Base-by-base conservation (phyloP, 768 basidiomycete genomes). In the Russula abietina region DNA sequence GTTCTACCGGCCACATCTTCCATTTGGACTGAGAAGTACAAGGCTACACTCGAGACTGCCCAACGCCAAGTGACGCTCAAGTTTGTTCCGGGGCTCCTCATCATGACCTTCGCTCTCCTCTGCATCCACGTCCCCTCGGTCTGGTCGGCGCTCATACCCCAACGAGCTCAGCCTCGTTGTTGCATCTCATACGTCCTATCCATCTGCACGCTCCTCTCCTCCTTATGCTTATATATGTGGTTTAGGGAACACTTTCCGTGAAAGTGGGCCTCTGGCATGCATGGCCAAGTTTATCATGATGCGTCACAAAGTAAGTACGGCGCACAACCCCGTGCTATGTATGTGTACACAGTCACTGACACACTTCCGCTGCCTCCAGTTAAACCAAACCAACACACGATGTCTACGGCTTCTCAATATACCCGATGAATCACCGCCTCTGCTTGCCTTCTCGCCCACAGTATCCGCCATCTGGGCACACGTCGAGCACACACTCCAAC, bases 221-320 rank as follows among this genome's bases (percentile, higher is more conserved):
- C 5, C 14, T 7, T 4, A n/a, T 11, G 24, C 45, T 46, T 19
- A 46, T 38, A 39, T 45, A 3, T 46, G 28, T 30, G 38, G 17
- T 32, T 62, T 72, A 89, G 89, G 88, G 51, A 88, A 89, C 71
- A 89, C 89, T 12, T 83, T 91, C 75, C 82, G 87, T 70, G 88
- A 89, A 72, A 83, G 76, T 48, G 90, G 88, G 0, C 88, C 89
- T 17, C 89, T 89, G 49, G 88, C 83, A 36, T 89, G 89, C 72
- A 92, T 92, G 89, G 89, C 89, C 46, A 90, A 91, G 75, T 81
- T 92, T 60, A 91, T 92, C 64, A 81, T 92, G 79, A 78, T 91
- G 65, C 82, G 89, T 71, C 89, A 91, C 68, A 91, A 89, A 80
- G 89, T 89, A n/a, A n/a, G n/a, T n/a, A n/a, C n/a, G n/a, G n/a